Conservation (phyloP, 208 protist genomes). For the Trypanosoma platydactyli region DNA sequence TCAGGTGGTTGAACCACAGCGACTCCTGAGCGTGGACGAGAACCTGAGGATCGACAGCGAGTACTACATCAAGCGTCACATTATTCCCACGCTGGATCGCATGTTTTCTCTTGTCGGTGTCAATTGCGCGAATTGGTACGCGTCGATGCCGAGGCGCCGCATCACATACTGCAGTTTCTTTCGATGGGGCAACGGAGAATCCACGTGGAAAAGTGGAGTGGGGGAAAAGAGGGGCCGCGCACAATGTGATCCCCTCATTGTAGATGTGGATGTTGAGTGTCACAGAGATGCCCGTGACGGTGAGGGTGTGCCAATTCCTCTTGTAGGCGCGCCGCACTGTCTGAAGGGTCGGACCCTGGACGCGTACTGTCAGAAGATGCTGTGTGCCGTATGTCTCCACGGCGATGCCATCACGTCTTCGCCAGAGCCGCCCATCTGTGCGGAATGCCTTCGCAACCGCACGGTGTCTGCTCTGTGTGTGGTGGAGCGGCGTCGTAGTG, state of each 20-base stretch:
- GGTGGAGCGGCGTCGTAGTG: slow-evolving; percentile 4
- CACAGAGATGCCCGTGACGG: neutral
- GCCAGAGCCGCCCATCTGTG: slow-evolving; percentile 21
- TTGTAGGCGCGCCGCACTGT: too few relatives aligned
- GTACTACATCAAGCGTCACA: slow-evolving; percentile 81
- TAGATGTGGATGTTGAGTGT: slow-evolving; percentile 6
- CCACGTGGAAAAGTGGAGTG: neutral
- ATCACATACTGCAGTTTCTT: slow-evolving; percentile 29
- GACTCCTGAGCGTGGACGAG: slow-evolving; percentile 40
- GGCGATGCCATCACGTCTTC: neutral
- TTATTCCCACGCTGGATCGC: slow-evolving; percentile 77
- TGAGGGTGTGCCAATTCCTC: neutral
- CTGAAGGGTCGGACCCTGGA: slow-evolving; percentile 20
- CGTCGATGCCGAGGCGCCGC: slow-evolving; percentile 50
- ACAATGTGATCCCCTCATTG: neutral
- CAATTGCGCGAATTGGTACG: slow-evolving; percentile 59
- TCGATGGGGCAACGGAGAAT: slow-evolving; percentile 10
- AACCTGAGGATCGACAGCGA: slow-evolving; percentile 45
- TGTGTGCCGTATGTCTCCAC: slow-evolving; percentile 27
- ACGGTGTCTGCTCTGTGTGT: slow-evolving; percentile 8
- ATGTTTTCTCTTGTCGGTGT: slow-evolving; percentile 79
- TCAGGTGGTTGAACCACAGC: slow-evolving; percentile 58
- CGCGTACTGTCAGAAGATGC: slow-evolving; percentile 20
- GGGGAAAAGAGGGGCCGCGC: slow-evolving; percentile 5
- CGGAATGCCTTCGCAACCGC: slow-evolving; percentile 11